phyloP scores from a whole-genome alignment of 257 asterid genomes.

The Nicotiana otophora region DNA sequence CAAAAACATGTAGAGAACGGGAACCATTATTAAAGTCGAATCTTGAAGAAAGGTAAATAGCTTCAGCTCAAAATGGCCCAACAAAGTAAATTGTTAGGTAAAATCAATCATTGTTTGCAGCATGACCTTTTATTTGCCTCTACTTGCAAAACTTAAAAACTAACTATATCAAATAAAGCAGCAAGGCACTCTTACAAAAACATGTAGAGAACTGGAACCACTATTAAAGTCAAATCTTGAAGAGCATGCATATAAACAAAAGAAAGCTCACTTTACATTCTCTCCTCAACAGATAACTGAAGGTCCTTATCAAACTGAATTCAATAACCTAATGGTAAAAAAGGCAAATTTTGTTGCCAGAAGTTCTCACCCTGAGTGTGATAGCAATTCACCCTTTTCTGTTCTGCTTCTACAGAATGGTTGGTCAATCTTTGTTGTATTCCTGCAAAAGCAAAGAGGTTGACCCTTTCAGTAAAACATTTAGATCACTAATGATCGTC shows the following conservation, averaged over 20 bases:
- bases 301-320: not conserved
- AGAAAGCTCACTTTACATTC: not conserved
- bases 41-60: not conserved
- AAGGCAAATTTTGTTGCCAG: not conserved
- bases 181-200: not conserved
- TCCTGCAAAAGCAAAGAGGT: conserved; percentile 34
- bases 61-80: not conserved
- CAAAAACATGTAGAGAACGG: not conserved
- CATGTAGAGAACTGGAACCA: not conserved
- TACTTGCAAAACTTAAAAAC: not conserved
- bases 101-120: not conserved
- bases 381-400: conserved; percentile 23
- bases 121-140: not conserved
- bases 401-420: conserved; percentile 30
- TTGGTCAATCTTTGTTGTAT: conserved; percentile 17
- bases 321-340: not conserved
- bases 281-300: not conserved
- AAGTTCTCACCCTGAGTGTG: conserved; percentile 37
- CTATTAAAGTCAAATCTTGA: not conserved
- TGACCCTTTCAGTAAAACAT: not conserved
- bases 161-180: not conserved
- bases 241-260: not conserved
- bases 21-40: not conserved
- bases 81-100: not conserved
- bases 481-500: not conserved